Percentiles rank a stretch among this genome's conserved stretches.
Evolutionary conservation across 495 filamentous ascomycete genomes (phyloP).

Genomic region (Aspergillus ellipticus): DNA sequence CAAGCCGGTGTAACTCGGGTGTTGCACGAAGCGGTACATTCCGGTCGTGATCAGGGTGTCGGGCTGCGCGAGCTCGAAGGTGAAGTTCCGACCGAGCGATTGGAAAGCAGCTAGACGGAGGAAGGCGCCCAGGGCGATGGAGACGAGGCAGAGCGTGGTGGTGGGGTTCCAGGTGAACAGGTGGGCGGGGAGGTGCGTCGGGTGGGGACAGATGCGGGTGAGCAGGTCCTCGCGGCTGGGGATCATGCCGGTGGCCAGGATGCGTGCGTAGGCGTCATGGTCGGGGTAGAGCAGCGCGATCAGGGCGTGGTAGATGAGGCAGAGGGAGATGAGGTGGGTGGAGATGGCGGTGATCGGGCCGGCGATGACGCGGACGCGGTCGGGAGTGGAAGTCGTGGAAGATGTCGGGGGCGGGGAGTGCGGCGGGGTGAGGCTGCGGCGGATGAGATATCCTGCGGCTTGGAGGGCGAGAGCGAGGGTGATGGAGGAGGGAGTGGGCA

Average conservation of each 20-base stretch:
- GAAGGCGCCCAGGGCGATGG: not conserved
- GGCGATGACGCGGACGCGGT: not conserved
- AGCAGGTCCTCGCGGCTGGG: not conserved
- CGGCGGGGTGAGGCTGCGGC: not conserved
- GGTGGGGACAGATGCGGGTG: not conserved
- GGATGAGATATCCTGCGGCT: not conserved
- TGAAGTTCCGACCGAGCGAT: constrained; percentile 42
- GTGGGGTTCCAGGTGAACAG: not conserved
- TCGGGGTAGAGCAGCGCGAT: not conserved
- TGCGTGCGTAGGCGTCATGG: not conserved
- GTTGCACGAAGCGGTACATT: constrained; percentile 42
- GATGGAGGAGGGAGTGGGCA: not conserved
- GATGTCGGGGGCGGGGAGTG: not conserved
- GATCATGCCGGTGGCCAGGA: not conserved
- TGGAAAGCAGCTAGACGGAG: not conserved
- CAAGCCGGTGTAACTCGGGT: constrained; percentile 43
- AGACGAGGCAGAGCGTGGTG: not conserved
- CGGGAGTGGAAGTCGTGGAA: not conserved
- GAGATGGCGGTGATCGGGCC: not conserved
- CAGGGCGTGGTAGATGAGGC: not conserved
- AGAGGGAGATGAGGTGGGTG: not conserved
- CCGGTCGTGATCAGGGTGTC: constrained; percentile 37
- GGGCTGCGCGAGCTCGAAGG: constrained; percentile 41
- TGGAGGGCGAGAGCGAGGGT: not conserved
- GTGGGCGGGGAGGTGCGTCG: not conserved